Base-by-base conservation (phyloP, 2,329 filamentous ascomycete genomes). In the Pezicula carpinea region DNA sequence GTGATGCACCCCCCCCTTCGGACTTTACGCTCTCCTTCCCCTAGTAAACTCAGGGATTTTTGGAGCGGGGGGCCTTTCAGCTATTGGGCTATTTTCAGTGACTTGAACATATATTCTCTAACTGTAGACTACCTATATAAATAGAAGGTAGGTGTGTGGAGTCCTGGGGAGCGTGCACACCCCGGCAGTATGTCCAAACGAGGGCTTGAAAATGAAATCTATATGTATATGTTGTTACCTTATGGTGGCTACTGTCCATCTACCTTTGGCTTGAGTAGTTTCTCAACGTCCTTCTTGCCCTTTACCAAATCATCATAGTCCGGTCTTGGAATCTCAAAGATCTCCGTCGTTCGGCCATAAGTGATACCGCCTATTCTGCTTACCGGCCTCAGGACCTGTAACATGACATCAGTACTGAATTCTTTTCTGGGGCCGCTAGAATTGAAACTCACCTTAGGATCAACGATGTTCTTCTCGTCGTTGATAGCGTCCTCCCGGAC, bases 401-500 rank as follows among this genome's bases (percentile, higher is more conserved):
- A 8, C 38, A 41, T 43, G 35, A 8, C 18, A 26, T 55, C 18
- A 60, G 50, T 42, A 38, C 41, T 13, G 23, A 19, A 23, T 38
- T 33, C 26, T 15, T 33, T 14, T 8, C n/a, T 23, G n/a, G 14
- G 46, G 47, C 17, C 35, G 32, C 33, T 22, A 40, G 42, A 13
- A 8, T 10, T 1, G 46, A 17, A 34, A 69, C 77, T 69, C 63
- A 84, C 80, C 44, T 70, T 76, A 10, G 88, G 80, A 65, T 95
- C 87, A 48, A 97, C 73, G 35, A 88, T 59, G 55, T 82, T 89
- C 60, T 74, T 77, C 7, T 89, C 83, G 62, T 87, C 80, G 58
- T 95, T 88, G 51, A 96, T 71, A 2, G 90, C 90, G 68, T 96
- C 92, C 64, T 95, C 89, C 44, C 91, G 72, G 2, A 83, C 89